Conservation (phyloP, 345 rosid genomes). For the Eucalyptus sideroxylon region DNA sequence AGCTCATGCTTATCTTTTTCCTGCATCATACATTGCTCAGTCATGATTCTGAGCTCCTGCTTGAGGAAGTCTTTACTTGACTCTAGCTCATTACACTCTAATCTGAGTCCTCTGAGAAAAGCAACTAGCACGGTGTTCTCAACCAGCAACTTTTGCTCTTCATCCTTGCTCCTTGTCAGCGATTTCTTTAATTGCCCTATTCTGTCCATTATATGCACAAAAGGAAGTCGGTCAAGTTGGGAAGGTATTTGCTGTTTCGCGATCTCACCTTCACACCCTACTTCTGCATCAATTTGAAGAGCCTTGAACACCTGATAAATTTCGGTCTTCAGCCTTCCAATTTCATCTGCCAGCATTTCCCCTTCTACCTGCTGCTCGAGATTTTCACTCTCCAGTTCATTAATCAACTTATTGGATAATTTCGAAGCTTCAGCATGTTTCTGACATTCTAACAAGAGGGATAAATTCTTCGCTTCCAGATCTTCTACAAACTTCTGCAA, state of each 20-base stretch:
- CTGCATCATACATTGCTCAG: conserved; percentile 18
- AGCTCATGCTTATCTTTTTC: conserved; percentile 45
- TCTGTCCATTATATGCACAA: conserved; percentile 38
- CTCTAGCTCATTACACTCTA: conserved; percentile 40
- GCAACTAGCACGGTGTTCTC: conserved; percentile 71
- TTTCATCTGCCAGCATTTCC: conserved; percentile 56
- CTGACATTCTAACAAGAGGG: conserved; percentile 61
- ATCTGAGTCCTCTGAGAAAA: conserved; percentile 32
- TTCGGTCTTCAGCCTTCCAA: conserved; percentile 47
- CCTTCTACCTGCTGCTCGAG: conserved; percentile 67
- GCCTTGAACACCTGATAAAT: conserved; percentile 54
- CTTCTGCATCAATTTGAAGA: conserved; percentile 48
- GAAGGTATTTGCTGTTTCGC: background rate
- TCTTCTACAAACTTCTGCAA: conserved; percentile 67
- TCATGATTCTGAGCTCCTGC: conserved; percentile 21
- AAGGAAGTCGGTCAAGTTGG: conserved; percentile 25
- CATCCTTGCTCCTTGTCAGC: conserved; percentile 35
- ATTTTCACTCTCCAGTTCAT: conserved; percentile 75
- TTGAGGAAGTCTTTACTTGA: conserved; percentile 28
- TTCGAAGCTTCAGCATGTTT: conserved; percentile 67
- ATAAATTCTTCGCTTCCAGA: conserved; percentile 53
- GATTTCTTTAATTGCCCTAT: conserved; percentile 46
- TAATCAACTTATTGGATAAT: conserved; percentile 51
- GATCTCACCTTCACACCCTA: conserved; percentile 11
- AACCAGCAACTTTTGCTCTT: conserved; percentile 46